Evolutionary conservation across 225 moss, liverwort and hornwort species (phyloP), one percentile per base, ranked within the genome.

Genomic region (Takakia lepidozioides): DNA sequence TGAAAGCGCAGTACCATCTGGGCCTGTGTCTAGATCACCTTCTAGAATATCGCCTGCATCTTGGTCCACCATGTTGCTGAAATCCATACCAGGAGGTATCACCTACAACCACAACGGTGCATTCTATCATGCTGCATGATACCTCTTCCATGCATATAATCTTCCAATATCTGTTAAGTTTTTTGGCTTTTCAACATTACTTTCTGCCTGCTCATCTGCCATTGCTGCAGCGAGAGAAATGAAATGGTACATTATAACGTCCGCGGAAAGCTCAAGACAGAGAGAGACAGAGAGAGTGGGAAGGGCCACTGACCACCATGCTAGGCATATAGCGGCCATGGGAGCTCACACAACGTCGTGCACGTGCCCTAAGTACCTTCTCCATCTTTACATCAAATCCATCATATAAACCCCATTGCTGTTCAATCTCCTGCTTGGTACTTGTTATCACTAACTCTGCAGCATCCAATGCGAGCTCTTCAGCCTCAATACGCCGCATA

Each of bases 61-160:
- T 57, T 72, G 82, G 2, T 73, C 82, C 9, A 70, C 43, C 10
- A 82, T 76, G 61, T 73, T 73, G 51, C 76, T 82, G 45, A 82
- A 82, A 46, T 82, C 76, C 82, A 82, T 82, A n/a, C 82, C 82
- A 2, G 76, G 82, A 20, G 75, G 60, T 45, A 76, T 76, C 1
- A 82, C 82, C 82, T 82, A 63, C 26, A 30, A 30, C 30, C 17
- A 55, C 37, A 10, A 3, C 36, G 37, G n/a, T n/a, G n/a, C n/a
- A n/a, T n/a, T n/a, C n/a, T n/a, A n/a, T n/a, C n/a, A n/a, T n/a
- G n/a, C n/a, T n/a, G n/a, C n/a, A n/a, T n/a, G n/a, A n/a, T n/a
- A n/a, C n/a, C n/a, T n/a, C n/a, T n/a, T n/a, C n/a, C n/a, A n/a
- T n/a, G n/a, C n/a, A n/a, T n/a, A n/a, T n/a, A n/a, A n/a, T n/a